phyloP scores from a whole-genome alignment of 2,329 filamentous ascomycete genomes.

The Penicillium freii region DNA sequence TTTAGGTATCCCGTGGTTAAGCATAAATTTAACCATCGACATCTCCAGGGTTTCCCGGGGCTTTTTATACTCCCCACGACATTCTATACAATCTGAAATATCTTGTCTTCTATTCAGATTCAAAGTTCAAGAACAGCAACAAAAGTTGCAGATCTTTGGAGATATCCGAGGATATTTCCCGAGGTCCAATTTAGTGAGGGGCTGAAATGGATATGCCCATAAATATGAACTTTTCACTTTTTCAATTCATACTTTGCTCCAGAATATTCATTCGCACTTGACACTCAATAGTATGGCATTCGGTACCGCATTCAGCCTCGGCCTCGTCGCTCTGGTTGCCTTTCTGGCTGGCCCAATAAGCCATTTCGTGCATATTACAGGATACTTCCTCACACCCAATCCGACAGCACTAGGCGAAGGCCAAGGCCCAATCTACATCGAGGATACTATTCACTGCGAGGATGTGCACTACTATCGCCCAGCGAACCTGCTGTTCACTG shows the following conservation, averaged over 20 bases:
- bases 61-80: neutral
- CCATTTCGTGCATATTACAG: slow-evolving; percentile 24
- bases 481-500: slow-evolving; percentile 54
- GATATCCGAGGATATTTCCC: neutral
- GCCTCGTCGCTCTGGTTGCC: slow-evolving; percentile 22
- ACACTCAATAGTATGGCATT: slow-evolving; percentile 19
- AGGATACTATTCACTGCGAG: slow-evolving; percentile 58
- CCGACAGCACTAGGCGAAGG: slow-evolving; percentile 25
- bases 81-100: neutral
- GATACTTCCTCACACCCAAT: slow-evolving; percentile 23
- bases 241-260: neutral
- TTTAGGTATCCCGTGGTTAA: neutral
- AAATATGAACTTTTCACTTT: neutral
- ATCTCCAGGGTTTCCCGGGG: neutral
- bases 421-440: slow-evolving; percentile 44
- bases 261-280: neutral
- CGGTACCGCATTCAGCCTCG: slow-evolving; percentile 16
- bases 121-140: neutral
- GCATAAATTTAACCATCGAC: neutral
- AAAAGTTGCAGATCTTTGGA: neutral
- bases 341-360: slow-evolving; percentile 18
- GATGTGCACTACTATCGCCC: slow-evolving; percentile 57
- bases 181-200: neutral
- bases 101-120: neutral
- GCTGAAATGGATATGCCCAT: neutral